Conservation (phyloP, 140 eudicot species). For the Erigeron philadelphicus region DNA sequence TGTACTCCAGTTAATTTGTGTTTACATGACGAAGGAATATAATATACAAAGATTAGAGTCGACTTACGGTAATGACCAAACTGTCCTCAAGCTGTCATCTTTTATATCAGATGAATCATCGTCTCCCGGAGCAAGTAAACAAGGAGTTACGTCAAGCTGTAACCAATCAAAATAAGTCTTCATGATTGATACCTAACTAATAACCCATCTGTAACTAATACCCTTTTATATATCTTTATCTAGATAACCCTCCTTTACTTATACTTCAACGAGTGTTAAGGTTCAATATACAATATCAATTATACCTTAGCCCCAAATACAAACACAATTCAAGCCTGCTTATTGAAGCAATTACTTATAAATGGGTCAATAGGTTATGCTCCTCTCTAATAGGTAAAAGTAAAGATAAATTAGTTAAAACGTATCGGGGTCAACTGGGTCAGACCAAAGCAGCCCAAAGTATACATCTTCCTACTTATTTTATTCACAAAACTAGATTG, state of each 20-base stretch:
- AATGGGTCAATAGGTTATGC: too few relatives aligned
- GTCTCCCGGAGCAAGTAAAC: slow-evolving; percentile 69
- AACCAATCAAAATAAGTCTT: slow-evolving; percentile 16
- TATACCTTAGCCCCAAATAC: background rate
- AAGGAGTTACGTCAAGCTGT: slow-evolving; percentile 86
- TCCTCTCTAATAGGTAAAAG: too few relatives aligned
- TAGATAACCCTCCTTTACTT: slow-evolving; percentile 4
- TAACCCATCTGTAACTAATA: background rate
- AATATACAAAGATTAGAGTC: background rate
- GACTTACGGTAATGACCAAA: slow-evolving; percentile 91
- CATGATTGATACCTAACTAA: background rate
- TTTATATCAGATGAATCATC: slow-evolving; percentile 27
- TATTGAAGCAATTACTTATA: too few relatives aligned
- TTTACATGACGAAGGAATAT: background rate
- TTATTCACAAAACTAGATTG: too few relatives aligned
- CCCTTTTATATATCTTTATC: background rate
- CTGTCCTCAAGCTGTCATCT: slow-evolving; percentile 44
- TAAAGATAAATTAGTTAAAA: too few relatives aligned
- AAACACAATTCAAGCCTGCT: too few relatives aligned
- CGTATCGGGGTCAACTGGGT: too few relatives aligned
- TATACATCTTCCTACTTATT: too few relatives aligned
- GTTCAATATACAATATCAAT: background rate
- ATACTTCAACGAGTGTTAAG: background rate
- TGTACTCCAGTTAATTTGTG: background rate
- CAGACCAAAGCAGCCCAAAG: too few relatives aligned